Percentiles rank a stretch among this genome's conserved stretches.
Conservation (phyloP, 441 rosid genomes). For the Omphalea diandra region DNA sequence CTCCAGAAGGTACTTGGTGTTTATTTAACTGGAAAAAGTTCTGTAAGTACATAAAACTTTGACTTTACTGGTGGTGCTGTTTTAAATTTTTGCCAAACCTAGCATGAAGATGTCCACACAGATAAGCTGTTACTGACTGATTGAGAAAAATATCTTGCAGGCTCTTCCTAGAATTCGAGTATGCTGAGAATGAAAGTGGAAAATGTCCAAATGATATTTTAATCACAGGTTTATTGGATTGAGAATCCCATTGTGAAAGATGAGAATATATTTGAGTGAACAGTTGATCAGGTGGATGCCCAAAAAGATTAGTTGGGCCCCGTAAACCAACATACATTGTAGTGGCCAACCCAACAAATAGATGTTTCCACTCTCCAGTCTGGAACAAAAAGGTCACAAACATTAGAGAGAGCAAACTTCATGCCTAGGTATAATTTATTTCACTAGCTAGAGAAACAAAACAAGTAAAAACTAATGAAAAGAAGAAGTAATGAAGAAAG, state of each 20-base stretch:
- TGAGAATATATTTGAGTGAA: constrained; percentile 54
- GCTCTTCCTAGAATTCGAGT: constrained; percentile 54
- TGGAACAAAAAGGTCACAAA: constrained; percentile 27
- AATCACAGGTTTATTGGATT: constrained; percentile 52
- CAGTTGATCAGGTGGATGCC: constrained; percentile 84
- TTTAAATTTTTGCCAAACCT: constrained; percentile 86
- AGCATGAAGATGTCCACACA: constrained; percentile 94
- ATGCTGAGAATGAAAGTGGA: constrained; percentile 80
- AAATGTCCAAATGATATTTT: constrained; percentile 93
- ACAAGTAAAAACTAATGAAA: not conserved
- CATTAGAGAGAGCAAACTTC: not conserved
- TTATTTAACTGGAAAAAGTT: constrained; percentile 71
- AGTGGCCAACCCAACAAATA: constrained; percentile 87
- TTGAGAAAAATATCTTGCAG: constrained; percentile 72
- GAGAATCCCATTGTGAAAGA: constrained; percentile 76
- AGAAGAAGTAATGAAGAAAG: not conserved
- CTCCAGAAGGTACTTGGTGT: constrained; percentile 42
- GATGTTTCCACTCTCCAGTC: constrained; percentile 61
- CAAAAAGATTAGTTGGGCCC: constrained; percentile 91
- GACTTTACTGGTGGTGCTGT: constrained; percentile 57
- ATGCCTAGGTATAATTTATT: no score
- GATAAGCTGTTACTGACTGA: constrained; percentile 76
- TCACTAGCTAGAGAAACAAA: not conserved
- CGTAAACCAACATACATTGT: constrained; percentile 72
- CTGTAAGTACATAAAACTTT: constrained; percentile 33